Conservation (phyloP, 345 rosid species). For the Citrus inodora region DNA sequence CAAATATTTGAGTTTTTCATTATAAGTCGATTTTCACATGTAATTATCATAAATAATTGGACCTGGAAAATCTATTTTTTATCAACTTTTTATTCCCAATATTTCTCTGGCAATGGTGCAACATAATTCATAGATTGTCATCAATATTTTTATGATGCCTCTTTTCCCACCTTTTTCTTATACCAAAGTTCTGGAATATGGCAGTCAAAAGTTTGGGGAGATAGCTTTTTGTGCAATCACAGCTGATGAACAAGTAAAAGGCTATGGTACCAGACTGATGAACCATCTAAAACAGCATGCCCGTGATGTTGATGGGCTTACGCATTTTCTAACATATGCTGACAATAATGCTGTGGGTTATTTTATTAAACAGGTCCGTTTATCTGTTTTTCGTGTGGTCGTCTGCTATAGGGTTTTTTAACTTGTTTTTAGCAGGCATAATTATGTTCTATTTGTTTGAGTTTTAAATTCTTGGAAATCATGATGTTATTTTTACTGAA, state of each 20-base stretch:
- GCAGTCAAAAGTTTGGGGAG: constrained; percentile 97
- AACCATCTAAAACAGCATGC: constrained; percentile 98
- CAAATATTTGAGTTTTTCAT: neutral
- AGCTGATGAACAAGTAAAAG: constrained; percentile 99
- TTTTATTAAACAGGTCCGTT: constrained; percentile 84
- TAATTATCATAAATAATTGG: neutral
- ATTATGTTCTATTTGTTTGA: neutral
- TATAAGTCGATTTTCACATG: neutral
- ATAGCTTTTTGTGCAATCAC: constrained; percentile 99
- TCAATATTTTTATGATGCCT: neutral
- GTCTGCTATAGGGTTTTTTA: neutral
- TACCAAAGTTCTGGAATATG: constrained; percentile 15
- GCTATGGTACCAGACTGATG: constrained; percentile 99
- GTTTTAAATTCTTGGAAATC: neutral
- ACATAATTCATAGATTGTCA: neutral
- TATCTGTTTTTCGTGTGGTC: constrained; percentile 9
- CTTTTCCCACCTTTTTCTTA: constrained; percentile 13
- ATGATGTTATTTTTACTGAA: neutral
- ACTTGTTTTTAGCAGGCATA: constrained; percentile 3
- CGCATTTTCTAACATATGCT: constrained; percentile 96
- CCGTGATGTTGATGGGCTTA: constrained; percentile 92
- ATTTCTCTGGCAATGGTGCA: neutral
- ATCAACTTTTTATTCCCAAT: neutral
- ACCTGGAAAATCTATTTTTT: neutral
- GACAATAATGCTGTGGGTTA: constrained; percentile 99